Conservation (phyloP, 345 rosid species). For the Trapa bicornis region DNA sequence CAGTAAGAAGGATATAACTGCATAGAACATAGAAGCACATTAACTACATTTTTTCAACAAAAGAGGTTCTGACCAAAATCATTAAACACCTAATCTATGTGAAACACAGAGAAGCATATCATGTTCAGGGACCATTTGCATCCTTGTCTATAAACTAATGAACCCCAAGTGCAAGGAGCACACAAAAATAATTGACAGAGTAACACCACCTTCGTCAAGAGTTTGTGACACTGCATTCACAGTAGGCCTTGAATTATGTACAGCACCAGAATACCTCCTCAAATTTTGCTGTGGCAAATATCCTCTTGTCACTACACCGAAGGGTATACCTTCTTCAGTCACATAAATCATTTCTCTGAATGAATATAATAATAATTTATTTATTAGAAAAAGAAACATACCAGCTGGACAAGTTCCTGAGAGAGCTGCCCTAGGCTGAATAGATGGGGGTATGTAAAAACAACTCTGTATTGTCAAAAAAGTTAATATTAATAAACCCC, state of each 20-base stretch:
- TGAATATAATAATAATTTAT: not conserved
- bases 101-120: not conserved
- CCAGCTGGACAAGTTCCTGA: conserved; percentile 70
- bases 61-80: not conserved
- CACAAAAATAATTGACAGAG: not conserved
- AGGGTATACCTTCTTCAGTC: not conserved
- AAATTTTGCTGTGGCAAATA: conserved; percentile 33
- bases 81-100: not conserved
- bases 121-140: not conserved
- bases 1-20: not conserved
- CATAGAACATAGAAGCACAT: not conserved
- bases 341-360: no score
- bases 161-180: not conserved
- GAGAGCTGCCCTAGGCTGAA: conserved; percentile 41
- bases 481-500: not conserved
- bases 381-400: conserved; percentile 8
- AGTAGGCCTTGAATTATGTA: conserved; percentile 32
- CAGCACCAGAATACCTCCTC: conserved; percentile 34
- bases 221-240: conserved; percentile 31
- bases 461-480: conserved; percentile 45
- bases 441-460: conserved; percentile 79
- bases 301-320: conserved; percentile 40
- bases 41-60: not conserved
- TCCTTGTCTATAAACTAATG: not conserved
- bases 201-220: conserved; percentile 31